Evolutionary conservation across 805 yeast genomes (phyloP).

Genomic region (Metschnikowia reukaufii): DNA sequence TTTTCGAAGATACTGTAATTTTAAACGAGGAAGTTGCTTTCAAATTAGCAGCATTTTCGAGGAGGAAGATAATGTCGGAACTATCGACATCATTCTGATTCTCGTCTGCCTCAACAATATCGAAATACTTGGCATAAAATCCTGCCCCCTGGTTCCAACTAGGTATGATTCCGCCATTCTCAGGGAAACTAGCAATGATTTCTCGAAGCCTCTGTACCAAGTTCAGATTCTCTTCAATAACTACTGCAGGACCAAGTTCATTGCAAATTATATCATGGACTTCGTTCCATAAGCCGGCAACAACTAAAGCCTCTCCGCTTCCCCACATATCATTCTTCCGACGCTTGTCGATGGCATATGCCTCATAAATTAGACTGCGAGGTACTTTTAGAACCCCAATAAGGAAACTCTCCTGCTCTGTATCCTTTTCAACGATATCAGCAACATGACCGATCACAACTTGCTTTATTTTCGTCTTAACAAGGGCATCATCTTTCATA

Average conservation of each 20-base stretch:
- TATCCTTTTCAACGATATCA: slow-evolving; percentile 23
- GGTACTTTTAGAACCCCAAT: slow-evolving; percentile 49
- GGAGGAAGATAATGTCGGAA: slow-evolving; percentile 35
- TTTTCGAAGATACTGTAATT: slow-evolving; percentile 46
- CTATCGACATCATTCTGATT: slow-evolving; percentile 18
- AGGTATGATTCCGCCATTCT: slow-evolving; percentile 35
- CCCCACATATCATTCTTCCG: slow-evolving; percentile 51
- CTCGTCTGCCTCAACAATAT: slow-evolving; percentile 21
- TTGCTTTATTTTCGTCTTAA: slow-evolving; percentile 41
- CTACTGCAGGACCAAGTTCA: slow-evolving; percentile 70
- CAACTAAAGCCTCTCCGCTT: slow-evolving; percentile 61
- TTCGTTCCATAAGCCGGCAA: slow-evolving; percentile 57
- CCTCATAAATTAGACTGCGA: slow-evolving; percentile 45
- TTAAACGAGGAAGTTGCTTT: slow-evolving; percentile 19
- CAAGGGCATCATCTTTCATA: slow-evolving; percentile 46
- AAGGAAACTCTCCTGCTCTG: slow-evolving; percentile 36
- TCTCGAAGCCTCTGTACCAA: slow-evolving; percentile 38
- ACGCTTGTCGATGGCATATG: slow-evolving; percentile 59
- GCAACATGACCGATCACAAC: slow-evolving; percentile 36
- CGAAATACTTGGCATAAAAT: slow-evolving; percentile 52
- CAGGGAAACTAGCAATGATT: slow-evolving; percentile 47
- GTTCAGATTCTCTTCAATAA: slow-evolving; percentile 46
- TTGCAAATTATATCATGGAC: slow-evolving; percentile 62
- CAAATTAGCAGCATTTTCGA: slow-evolving; percentile 47
- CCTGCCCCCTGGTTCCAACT: slow-evolving; percentile 61